These are phyloP conservation scores for Scedosporium dehoogii DNA, from an alignment of 2,329 filamentous ascomycete genomes.

Conservation along the genomic window DNA sequence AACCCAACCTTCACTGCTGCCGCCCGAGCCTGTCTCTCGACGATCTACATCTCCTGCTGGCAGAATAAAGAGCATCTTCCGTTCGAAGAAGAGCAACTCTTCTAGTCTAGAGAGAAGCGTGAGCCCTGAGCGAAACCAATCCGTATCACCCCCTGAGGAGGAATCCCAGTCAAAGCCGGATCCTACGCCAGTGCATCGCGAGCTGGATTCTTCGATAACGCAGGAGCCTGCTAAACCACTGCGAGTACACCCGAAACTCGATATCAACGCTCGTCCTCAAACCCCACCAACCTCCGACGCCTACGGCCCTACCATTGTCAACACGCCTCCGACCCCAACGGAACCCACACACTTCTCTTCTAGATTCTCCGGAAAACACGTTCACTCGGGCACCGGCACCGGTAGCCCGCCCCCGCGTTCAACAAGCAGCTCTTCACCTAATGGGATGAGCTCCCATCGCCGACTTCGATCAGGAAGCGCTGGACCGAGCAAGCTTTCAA, in stretches of 20 bases:
- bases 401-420: constrained; percentile 6
- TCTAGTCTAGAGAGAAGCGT: constrained; percentile 26
- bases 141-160: constrained; percentile 5
- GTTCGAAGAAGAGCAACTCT: constrained; percentile 35
- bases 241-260: constrained; percentile 15
- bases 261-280: constrained; percentile 25
- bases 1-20: constrained; percentile 21
- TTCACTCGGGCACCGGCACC: constrained; percentile 14
- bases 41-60: constrained; percentile 60
- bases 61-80: constrained; percentile 64
- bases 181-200: neutral
- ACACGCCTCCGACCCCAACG: constrained; percentile 56
- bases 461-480: constrained; percentile 18
- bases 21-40: constrained; percentile 32
- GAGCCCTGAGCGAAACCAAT: constrained; percentile 20
- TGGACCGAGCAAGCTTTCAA: constrained; percentile 80
- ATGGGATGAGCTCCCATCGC: neutral
- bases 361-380: constrained; percentile 12
- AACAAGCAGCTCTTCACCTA: constrained; percentile 7
- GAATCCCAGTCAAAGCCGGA: neutral
- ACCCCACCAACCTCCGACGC: constrained; percentile 38
- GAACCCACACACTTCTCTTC: constrained; percentile 22
- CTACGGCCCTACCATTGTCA: constrained; percentile 47
- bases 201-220: neutral
- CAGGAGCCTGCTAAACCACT: neutral